phyloP scores from a whole-genome alignment of 2,329 filamentous ascomycete genomes.

The Lithohypha guttulata region DNA sequence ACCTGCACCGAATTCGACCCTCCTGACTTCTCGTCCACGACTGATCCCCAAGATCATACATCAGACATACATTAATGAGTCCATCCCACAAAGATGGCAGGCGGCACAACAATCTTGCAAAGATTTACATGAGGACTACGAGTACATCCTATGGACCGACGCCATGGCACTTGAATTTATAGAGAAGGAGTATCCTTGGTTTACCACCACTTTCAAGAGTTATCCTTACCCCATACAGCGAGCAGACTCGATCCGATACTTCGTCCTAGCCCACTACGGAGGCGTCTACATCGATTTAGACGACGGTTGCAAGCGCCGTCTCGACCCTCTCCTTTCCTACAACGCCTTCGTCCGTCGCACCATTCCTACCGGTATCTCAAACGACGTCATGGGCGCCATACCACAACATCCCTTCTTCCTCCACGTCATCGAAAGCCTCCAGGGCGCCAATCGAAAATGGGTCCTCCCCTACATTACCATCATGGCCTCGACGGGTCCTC shows the following conservation, averaged over 20 bases:
- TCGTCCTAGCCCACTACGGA: conserved; percentile 64
- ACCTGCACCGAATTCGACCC: conserved; percentile 51
- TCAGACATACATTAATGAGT: conserved; percentile 63
- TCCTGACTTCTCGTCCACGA: conserved; percentile 46
- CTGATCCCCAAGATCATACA: conserved; percentile 68
- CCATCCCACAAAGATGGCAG: conserved; percentile 56
- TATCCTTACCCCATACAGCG: conserved; percentile 68
- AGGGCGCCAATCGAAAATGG: conserved; percentile 59
- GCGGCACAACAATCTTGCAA: conserved; percentile 56
- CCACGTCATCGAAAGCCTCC: conserved; percentile 56
- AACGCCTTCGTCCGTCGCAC: conserved; percentile 62
- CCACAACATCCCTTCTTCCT: conserved; percentile 66
- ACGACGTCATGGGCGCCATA: conserved; percentile 67
- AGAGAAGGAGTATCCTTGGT: conserved; percentile 63
- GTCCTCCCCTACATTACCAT: conserved; percentile 62
- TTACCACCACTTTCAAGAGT: conserved; percentile 60
- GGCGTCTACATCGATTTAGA: conserved; percentile 76
- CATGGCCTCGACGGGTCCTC: conserved; percentile 66
- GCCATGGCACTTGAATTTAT: conserved; percentile 61
- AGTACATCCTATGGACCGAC: conserved; percentile 73
- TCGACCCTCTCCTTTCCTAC: conserved; percentile 59
- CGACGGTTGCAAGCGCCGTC: conserved; percentile 57
- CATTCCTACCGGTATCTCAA: conserved; percentile 65
- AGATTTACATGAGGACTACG: conserved; percentile 57
- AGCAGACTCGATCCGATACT: conserved; percentile 70